Base-by-base conservation (phyloP, 1,139 yeast species). In the Hyphopichia buzzinii region DNA sequence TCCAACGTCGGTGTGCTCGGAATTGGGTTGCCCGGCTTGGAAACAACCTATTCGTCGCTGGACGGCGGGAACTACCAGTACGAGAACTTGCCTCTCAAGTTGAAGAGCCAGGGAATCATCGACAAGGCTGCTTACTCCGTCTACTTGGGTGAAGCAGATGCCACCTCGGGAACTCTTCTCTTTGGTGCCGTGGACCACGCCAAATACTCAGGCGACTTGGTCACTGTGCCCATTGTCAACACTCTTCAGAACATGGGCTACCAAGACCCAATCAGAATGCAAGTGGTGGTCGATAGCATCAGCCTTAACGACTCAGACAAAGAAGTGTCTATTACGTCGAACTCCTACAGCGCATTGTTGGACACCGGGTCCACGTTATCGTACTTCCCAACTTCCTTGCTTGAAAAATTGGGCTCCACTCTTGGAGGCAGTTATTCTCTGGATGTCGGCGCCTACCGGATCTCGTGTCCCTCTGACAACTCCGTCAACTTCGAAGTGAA, bases 121-220 rank as follows among this genome's bases (percentile, higher is more conserved):
- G 41, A 68, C 17, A 72, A 70, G 40, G 63, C 58, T 32, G 72
- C 75, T 1, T 84, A 80, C 51, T 81, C 59, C 50, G 76, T 54
- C 60, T 33, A 40, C 32, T 52, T 54, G 39, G 56, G 49, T 12
- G 42, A 47, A 19, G 32, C 38, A 30, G 7, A 22, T 12, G 28
- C 28, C 13, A 28, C 17, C n/a, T 5, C 56, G 4, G 80, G 80
- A 2, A 51, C 60, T 27, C 57, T 74, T 29, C 55, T 67, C 38
- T 74, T 74, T 54, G 79, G 79, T 2, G 81, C 77, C 2, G 70
- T 75, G 25, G 80, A 75, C 48, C 63, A 67, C 38, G 68, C 73
- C 38, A 74, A 73, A 48, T 71, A 66, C 46, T 25, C 52, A 2
- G 78, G 78, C 2, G 36, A 47, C 10, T 59, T 72, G 38, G 41